Evolutionary conservation across 148 eudicot genomes (phyloP).

Genomic region (Rhododendron molle): DNA sequence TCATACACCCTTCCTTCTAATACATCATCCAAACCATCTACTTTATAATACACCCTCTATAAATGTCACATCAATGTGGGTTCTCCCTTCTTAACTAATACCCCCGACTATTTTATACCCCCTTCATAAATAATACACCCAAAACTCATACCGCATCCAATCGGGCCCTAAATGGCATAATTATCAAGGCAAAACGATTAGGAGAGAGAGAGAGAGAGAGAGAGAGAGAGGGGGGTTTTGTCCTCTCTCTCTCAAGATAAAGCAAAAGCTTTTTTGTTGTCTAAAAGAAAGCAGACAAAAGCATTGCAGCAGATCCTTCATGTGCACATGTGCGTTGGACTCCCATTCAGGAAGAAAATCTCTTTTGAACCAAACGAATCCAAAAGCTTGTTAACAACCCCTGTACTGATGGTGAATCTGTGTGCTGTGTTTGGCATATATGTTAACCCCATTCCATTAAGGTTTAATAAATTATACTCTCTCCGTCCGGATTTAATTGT

Average conservation of each 20-base stretch:
- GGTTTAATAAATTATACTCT: background rate
- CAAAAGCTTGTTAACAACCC: too few species aligned
- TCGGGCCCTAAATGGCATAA: conserved; percentile 10
- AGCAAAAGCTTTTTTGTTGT: background rate
- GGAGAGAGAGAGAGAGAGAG: too few species aligned
- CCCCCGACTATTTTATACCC: too few species aligned
- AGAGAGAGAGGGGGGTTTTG: too few species aligned
- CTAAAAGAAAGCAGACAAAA: conserved; percentile 8
- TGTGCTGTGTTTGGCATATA: background rate
- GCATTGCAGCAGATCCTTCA: background rate
- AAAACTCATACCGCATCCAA: too few species aligned
- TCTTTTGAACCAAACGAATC: background rate
- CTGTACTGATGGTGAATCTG: background rate
- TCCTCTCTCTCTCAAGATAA: background rate
- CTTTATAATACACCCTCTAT: too few species aligned
- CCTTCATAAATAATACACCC: too few species aligned
- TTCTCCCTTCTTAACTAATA: too few species aligned
- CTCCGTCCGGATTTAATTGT: too few species aligned
- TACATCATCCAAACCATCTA: too few species aligned
- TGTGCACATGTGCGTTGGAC: background rate
- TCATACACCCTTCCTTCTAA: too few species aligned
- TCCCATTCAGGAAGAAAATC: background rate
- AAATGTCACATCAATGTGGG: too few species aligned
- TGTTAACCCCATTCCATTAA: background rate
- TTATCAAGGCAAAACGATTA: background rate